Base-by-base conservation (phyloP, 805 yeast species). In the Brettanomyces anomalus region DNA sequence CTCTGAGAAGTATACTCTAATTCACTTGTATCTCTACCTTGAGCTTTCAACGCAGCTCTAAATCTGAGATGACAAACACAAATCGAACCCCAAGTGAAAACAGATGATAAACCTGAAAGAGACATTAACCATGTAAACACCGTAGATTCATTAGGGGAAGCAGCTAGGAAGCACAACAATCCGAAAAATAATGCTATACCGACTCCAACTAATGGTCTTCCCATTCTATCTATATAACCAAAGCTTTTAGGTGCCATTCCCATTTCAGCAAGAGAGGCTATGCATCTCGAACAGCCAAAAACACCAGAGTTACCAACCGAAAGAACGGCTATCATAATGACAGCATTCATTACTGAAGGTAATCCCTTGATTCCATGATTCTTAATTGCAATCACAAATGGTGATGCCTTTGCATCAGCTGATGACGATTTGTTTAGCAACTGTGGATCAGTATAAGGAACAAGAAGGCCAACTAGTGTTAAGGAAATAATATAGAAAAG, bases 281-380 rank as follows among this genome's bases (percentile, higher is more conserved):
- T 55, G 6, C 86, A 70, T 68, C 90, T 74, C 40, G 88, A 80
- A 47, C 80, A 74, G 14, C 81, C 85, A 57, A 72, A 83, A 34
- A 81, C 76, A 2, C 88, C 76, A 18, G 87, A 77, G 66, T 82
- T 83, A 50, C 86, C 88, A 42, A 81, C 89, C 5, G 88, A 81
- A 43, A 81, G 61, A 20, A 83, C 86, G 3, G 88, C 79, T 44
- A 82, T 61, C 64, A 83, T 66, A 50, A 83, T 81, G 35, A 81
- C 86, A 18, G 78, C 85, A 57, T 83, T 83, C 67, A 83, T 79
- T 47, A 83, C 74, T 41, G 80, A 76, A 40, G 89, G 89, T 40
- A 81, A 70, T 35, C 76, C 83, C 39, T 64, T 65, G 49, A 82
- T 76, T 50, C 82, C 81, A 26, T 76, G 83, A 42, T 70, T 64